Evolutionary conservation across 257 asterid genomes (phyloP), one percentile per base, ranked within the genome.

Genomic region (Forsythia viridissima): DNA sequence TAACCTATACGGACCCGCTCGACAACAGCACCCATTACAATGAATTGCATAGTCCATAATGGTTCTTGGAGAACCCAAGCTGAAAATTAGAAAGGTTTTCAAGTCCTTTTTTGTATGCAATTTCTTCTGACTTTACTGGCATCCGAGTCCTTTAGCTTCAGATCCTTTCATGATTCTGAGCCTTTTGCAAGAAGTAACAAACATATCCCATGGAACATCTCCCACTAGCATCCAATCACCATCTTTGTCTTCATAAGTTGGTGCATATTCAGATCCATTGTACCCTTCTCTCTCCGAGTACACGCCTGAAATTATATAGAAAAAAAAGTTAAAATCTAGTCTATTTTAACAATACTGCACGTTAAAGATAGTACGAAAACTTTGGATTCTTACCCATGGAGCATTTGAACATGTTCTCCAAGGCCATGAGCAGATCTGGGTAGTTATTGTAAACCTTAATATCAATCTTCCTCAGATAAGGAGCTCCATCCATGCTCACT

Each of bases 211-310:
- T 34, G 99, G 99, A 48, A 94, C 99, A 87, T 94, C 99, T 36
- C 99, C 99, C 8, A 90, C 98, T 0, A 94, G 78, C 99, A 94
- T 94, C 98, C 98, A 93, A 16, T 94, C 99, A n/a, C 99, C 98
- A 79, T 94, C 99, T 30, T 90, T 94, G 85, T 94, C 99, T 82
- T 94, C 96, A 61, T 94, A 94, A 0, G 99, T 93, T 8, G 95
- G 96, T 37, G 85, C 93, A 73, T 74, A 83, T 10, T 93, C 96
- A 73, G 97, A 89, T 79, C 99, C 97, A 16, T 83, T 79, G 59
- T 88, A 92, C 0, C 97, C 96, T 83, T 94, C 97, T 59, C 96
- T 87, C 83, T 92, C 98, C 0, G 93, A 82, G 77, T 91, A 91
- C 70, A 80, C 90, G 0, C 96, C 95, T 87, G 83, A 76, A 20